Conservation (phyloP, 352 stramenopile genomes). For the Thalassiosira delicatula region DNA sequence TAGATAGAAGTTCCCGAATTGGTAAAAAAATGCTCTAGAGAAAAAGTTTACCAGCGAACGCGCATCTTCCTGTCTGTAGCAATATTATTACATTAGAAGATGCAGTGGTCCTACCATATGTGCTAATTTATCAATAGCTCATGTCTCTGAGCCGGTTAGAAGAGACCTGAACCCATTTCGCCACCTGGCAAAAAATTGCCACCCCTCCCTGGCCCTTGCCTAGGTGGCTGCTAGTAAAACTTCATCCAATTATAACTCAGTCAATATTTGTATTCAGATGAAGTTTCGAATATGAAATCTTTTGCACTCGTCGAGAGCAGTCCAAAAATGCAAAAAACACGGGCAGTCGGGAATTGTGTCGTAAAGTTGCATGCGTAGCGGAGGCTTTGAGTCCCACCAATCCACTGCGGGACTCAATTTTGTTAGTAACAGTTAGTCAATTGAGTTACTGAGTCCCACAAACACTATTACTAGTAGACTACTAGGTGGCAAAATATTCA, state of each 20-base stretch:
- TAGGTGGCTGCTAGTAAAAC: neutral
- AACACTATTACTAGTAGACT: constrained; percentile 24
- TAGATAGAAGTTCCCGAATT: too few relatives aligned
- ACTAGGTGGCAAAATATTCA: constrained; percentile 4
- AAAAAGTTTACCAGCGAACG: too few relatives aligned
- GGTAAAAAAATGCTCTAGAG: too few relatives aligned
- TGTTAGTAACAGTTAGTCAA: neutral
- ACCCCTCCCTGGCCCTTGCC: neutral
- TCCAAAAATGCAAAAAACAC: constrained; percentile 32
- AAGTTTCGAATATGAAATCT: constrained; percentile 17
- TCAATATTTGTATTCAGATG: neutral
- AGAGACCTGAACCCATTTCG: neutral
- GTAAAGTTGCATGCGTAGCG: too few relatives aligned
- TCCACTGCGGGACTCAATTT: constrained; percentile 11
- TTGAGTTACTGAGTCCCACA: constrained; percentile 6
- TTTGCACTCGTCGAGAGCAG: neutral
- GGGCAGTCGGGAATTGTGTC: too few relatives aligned
- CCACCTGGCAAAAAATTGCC: neutral
- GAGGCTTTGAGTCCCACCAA: too few relatives aligned
- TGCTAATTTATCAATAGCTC: too few relatives aligned
- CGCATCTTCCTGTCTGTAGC: too few relatives aligned
- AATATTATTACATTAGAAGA: too few relatives aligned
- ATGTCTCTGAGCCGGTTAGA: too few relatives aligned
- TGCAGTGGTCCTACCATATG: too few relatives aligned
- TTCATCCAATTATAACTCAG: neutral